phyloP scores from a whole-genome alignment of 1,139 yeast genomes.

The Debaryomyces psychrophilus region DNA sequence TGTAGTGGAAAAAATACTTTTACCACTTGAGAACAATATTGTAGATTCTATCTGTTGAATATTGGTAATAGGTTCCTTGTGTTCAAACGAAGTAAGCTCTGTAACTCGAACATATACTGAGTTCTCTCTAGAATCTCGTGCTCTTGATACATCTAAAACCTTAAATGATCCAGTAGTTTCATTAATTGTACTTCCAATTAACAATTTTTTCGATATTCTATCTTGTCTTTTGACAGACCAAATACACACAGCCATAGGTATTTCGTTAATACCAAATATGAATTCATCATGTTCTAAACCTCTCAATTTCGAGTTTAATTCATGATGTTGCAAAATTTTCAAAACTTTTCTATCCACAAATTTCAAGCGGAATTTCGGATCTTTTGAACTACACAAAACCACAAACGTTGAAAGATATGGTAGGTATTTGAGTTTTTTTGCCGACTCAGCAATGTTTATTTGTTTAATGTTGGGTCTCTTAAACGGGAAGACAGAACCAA shows the following conservation, averaged over 20 bases:
- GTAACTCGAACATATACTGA: constrained; percentile 27
- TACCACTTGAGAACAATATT: constrained; percentile 40
- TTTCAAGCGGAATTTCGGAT: constrained; percentile 27
- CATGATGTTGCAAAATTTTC: constrained; percentile 25
- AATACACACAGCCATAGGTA: constrained; percentile 38
- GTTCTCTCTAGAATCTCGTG: constrained; percentile 21
- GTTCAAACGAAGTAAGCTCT: constrained; percentile 42
- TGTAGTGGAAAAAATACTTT: constrained; percentile 35
- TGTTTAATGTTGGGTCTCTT: constrained; percentile 34
- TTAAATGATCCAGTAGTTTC: constrained; percentile 43
- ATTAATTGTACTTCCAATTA: constrained; percentile 41
- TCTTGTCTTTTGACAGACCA: constrained; percentile 41
- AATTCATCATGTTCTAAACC: constrained; percentile 17
- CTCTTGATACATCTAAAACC: constrained; percentile 43
- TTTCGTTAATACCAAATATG: constrained; percentile 37
- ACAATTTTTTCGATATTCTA: constrained; percentile 39
- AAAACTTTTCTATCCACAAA: constrained; percentile 39
- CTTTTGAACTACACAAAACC: constrained; percentile 38
- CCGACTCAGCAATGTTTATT: constrained; percentile 39
- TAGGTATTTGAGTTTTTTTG: constrained; percentile 39
- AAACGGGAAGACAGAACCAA: constrained; percentile 34
- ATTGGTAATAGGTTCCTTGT: constrained; percentile 37
- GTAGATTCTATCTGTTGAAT: constrained; percentile 41
- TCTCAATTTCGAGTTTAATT: constrained; percentile 23
- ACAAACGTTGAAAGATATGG: constrained; percentile 40